phyloP scores from a whole-genome alignment of 2,329 filamentous ascomycete species.

The Dactylellina sp. region DNA sequence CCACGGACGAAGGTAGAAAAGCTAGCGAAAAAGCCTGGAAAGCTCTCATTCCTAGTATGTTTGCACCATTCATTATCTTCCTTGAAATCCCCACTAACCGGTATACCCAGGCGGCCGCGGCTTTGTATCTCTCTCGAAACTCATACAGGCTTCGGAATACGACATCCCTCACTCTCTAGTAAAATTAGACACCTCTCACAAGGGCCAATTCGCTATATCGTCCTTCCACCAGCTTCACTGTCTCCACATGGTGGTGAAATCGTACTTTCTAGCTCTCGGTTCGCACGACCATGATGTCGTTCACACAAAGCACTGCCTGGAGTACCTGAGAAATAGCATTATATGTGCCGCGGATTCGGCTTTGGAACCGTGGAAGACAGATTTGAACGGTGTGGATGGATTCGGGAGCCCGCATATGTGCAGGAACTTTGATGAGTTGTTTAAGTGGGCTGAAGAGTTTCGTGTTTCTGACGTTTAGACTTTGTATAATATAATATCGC shows the following conservation, averaged over 20 bases:
- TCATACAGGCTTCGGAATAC: conserved; percentile 30
- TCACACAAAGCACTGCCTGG: conserved; percentile 64
- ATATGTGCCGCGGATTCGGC: conserved; percentile 64
- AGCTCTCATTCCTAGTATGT: conserved; percentile 40
- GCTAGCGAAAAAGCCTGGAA: conserved; percentile 50
- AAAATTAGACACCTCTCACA: conserved; percentile 24
- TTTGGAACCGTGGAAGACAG: conserved; percentile 63
- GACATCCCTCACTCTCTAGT: conserved; percentile 20
- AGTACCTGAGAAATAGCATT: conserved; percentile 64
- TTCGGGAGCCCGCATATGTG: conserved; percentile 50
- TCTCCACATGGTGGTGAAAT: conserved; percentile 63
- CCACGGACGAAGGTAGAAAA: conserved; percentile 25
- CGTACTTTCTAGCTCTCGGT: conserved; percentile 58
- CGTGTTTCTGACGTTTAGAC: conserved; percentile 25
- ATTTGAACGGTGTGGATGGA: conserved; percentile 48
- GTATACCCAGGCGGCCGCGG: conserved; percentile 40
- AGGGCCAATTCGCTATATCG: conserved; percentile 55
- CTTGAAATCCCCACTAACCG: neutral
- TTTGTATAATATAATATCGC: too few relatives aligned
- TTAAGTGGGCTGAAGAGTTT: conserved; percentile 47
- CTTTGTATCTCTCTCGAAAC: conserved; percentile 44
- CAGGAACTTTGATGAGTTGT: conserved; percentile 43
- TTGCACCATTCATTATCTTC: neutral
- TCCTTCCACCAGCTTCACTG: conserved; percentile 65
- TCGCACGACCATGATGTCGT: conserved; percentile 63